phyloP scores from a whole-genome alignment of 164 flowering plant genomes.

The Tinospora cordifolia region DNA sequence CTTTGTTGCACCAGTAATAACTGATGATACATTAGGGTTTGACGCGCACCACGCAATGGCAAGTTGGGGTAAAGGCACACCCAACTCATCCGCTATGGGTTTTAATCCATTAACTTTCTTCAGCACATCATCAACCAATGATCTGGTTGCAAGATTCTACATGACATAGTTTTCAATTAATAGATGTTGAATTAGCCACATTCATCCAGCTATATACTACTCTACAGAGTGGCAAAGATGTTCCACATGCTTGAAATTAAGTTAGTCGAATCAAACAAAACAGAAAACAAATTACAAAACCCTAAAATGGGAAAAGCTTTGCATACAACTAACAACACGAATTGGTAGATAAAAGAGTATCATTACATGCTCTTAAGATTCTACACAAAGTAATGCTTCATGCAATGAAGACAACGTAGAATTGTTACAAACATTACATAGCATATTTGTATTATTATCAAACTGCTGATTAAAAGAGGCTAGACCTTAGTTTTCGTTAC shows the following conservation, averaged over 20 bases:
- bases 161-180: constrained; percentile 11
- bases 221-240: too few relatives aligned
- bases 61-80: constrained; percentile 83
- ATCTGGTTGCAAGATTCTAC: constrained; percentile 83
- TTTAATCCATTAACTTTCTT: constrained; percentile 71
- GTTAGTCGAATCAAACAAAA: neutral
- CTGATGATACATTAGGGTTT: constrained; percentile 94
- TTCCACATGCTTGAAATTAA: too few relatives aligned
- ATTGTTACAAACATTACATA: too few relatives aligned
- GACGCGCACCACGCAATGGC: constrained; percentile 99
- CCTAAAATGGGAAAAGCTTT: neutral
- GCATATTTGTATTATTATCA: too few relatives aligned
- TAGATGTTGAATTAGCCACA: neutral
- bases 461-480: too few relatives aligned
- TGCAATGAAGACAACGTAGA: too few relatives aligned
- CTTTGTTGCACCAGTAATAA: constrained; percentile 97
- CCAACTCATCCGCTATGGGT: constrained; percentile 90
- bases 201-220: neutral
- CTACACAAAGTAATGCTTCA: too few relatives aligned
- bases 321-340: neutral
- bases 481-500: too few relatives aligned
- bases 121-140: constrained; percentile 91
- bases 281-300: neutral
- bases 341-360: neutral
- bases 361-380: too few relatives aligned